Conservation (phyloP, 345 rosid species). For the Pistacia atlantica region DNA sequence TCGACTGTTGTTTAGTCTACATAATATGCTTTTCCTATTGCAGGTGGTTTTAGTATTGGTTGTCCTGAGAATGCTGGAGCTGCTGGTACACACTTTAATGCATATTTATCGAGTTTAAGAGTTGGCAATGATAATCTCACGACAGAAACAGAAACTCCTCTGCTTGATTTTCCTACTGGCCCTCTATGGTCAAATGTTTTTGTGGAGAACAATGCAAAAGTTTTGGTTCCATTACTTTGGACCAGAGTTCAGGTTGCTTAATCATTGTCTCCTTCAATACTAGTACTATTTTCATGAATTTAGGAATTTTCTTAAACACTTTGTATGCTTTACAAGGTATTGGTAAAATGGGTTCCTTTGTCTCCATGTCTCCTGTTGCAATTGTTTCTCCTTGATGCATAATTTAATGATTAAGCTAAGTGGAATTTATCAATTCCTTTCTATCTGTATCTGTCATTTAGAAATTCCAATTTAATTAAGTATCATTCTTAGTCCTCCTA, state of each 20-base stretch:
- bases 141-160: slow-evolving; percentile 92
- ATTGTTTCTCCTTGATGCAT: slow-evolving; percentile 1
- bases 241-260: slow-evolving; percentile 87
- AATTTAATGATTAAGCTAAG: neutral
- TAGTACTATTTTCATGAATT: slow-evolving; percentile 15
- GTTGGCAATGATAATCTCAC: slow-evolving; percentile 83
- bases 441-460: too few species aligned
- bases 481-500: neutral
- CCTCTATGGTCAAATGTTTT: slow-evolving; percentile 89
- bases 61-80: slow-evolving; percentile 93
- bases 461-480: too few species aligned
- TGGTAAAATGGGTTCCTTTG: neutral
- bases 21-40: slow-evolving; percentile 22
- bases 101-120: slow-evolving; percentile 76
- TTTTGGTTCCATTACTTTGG: slow-evolving; percentile 94
- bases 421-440: too few species aligned
- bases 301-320: neutral
- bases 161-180: slow-evolving; percentile 84
- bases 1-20: slow-evolving; percentile 9
- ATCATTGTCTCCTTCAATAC: slow-evolving; percentile 13
- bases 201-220: slow-evolving; percentile 92
- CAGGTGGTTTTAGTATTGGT: slow-evolving; percentile 89
- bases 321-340: neutral
- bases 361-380: slow-evolving; percentile 1
- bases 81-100: slow-evolving; percentile 95